Base-by-base conservation (phyloP, 169 alveolate species). In the Plasmodium knowlesi region DNA sequence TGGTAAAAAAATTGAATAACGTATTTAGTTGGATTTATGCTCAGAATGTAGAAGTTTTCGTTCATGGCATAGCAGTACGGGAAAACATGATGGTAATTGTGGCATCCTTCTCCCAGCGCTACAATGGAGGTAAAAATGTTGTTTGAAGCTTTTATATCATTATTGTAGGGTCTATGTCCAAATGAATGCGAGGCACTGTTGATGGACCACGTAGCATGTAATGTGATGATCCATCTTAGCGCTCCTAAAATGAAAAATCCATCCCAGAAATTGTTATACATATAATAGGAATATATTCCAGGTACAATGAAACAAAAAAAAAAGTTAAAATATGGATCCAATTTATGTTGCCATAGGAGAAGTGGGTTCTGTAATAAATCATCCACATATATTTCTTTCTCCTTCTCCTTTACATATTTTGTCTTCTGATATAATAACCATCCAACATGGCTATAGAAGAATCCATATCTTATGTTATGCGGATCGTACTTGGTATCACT, bases 61-160 rank as follows among this genome's bases (percentile, higher is more conserved):
- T 97, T 91, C 50, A 97, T 96, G 50, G 97, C 98, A 95, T 97
- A 97, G 93, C 97, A 98, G 84, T 94, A 96, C 1, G 98, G 98
- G 83, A 95, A 96, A 76, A 92, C 97, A 81, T 97, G 98, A 91
- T 97, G 98, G 97, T 98, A 97, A 93, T 96, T 96, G 93, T 97
- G 98, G 97, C 98, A 96, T 83, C 98, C 98, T 83, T 97, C 98
- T 30, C 98, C 98, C 41, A 96, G 86, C 50, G 98, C 97, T 43
- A 96, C 95, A 76, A 96, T 82, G 12, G 98, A 89, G 37, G 97
- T 97, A 92, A 96, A 94, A 28, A 96, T 88, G 80, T 91, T 96
- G 72, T 93, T 94, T 43, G 95, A 76, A 8, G 96, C 94, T 76
- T 84, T 94, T 74, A 93, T 94, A 50, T 85, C 93, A 83, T 41